These are phyloP conservation scores for Phanerodontia chrysosporium DNA, from an alignment of 768 basidiomycete species.

Conservation along the genomic window DNA sequence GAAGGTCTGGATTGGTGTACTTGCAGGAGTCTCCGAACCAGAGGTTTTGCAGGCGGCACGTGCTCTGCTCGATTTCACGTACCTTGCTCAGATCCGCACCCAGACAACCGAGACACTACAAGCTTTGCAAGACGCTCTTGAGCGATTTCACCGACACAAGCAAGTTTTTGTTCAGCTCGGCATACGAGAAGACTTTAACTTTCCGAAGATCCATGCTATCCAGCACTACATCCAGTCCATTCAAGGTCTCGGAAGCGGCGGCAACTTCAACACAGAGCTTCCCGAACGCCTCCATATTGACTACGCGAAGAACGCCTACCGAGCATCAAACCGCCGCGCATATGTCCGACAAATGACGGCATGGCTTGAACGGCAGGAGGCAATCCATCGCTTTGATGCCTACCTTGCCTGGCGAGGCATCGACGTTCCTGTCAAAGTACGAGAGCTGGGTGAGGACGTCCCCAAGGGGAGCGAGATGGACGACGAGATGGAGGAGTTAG, in stretches of 20 bases:
- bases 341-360: slow-evolving; percentile 35
- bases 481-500: too few relatives aligned
- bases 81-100: slow-evolving; percentile 18
- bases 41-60: slow-evolving; percentile 7
- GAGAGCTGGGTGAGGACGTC: too few relatives aligned
- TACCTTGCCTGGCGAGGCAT: too few relatives aligned
- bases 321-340: slow-evolving; percentile 13
- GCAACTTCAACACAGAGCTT: slow-evolving; percentile 21
- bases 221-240: slow-evolving; percentile 18
- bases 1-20: too few relatives aligned
- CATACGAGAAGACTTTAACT: slow-evolving; percentile 14
- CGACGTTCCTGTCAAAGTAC: too few relatives aligned
- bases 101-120: slow-evolving; percentile 14
- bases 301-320: slow-evolving; percentile 8
- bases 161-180: slow-evolving; percentile 20
- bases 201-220: slow-evolving; percentile 22
- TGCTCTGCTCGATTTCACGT: slow-evolving; percentile 24
- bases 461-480: too few relatives aligned
- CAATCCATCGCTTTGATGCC: too few relatives aligned
- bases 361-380: slow-evolving; percentile 33
- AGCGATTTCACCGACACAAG: slow-evolving; percentile 21
- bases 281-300: slow-evolving; percentile 14
- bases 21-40: too few relatives aligned
- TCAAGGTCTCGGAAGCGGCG: slow-evolving; percentile 14
- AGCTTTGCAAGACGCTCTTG: slow-evolving; percentile 10